These are phyloP conservation scores for Phylloporus arenicola DNA, from an alignment of 768 basidiomycete species.

Conservation along the genomic window DNA sequence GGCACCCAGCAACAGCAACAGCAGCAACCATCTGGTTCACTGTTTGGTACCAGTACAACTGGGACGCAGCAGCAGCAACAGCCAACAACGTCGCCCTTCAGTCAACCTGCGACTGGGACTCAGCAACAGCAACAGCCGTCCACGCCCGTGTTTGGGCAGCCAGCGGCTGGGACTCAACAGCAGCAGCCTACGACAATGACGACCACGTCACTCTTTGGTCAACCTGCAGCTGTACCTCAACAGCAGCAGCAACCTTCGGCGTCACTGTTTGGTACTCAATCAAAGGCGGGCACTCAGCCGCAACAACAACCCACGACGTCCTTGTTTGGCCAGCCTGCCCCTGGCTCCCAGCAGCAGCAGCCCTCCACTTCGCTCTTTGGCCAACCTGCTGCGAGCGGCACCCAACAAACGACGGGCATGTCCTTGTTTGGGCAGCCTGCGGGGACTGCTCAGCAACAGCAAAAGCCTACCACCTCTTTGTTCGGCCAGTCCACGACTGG, in stretches of 20 bases:
- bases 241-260: slow-evolving; percentile 22
- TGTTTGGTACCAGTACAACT: slow-evolving; percentile 11
- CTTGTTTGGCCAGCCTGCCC: slow-evolving; percentile 26
- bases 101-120: slow-evolving; percentile 23
- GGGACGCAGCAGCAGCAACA: slow-evolving; percentile 32
- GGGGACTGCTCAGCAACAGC: slow-evolving; percentile 21
- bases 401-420: slow-evolving; percentile 24
- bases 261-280: slow-evolving; percentile 23
- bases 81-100: slow-evolving; percentile 30
- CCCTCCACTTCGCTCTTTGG: slow-evolving; percentile 24
- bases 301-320: slow-evolving; percentile 13
- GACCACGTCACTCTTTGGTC: slow-evolving; percentile 33
- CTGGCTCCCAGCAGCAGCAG: slow-evolving; percentile 33
- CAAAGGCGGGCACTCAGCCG: slow-evolving; percentile 10
- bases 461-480: slow-evolving; percentile 22
- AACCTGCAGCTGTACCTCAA: slow-evolving; percentile 17
- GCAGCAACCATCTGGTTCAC: slow-evolving; percentile 18
- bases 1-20: slow-evolving; percentile 22
- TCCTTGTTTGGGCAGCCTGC: slow-evolving; percentile 38
- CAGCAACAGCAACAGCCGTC: slow-evolving; percentile 31
- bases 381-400: slow-evolving; percentile 23
- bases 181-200: slow-evolving; percentile 4
- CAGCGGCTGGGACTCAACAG: slow-evolving; percentile 29
- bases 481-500: slow-evolving; percentile 27
- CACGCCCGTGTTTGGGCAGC: slow-evolving; percentile 21